Percentiles rank a stretch among this genome's conserved stretches.
Conservation (phyloP, 805 yeast species). For the Komagataella pseudopastoris region DNA sequence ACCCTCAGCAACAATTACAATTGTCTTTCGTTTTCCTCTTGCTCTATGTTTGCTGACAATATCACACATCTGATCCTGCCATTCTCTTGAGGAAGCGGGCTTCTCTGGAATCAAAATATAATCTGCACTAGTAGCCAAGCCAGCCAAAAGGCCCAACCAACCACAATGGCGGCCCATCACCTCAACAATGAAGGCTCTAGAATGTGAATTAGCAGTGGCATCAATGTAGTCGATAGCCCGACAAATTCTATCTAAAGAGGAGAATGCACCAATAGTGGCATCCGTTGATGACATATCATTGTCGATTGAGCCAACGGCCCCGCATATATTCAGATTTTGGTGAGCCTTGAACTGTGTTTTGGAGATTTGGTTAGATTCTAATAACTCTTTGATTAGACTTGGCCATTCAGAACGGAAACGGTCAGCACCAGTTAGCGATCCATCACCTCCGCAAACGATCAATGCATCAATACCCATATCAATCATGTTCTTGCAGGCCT, state of each 20-base stretch:
- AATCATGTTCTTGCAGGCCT: conserved; percentile 77
- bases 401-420: conserved; percentile 94
- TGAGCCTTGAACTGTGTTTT: conserved; percentile 45
- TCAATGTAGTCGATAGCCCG: conserved; percentile 93
- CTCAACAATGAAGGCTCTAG: conserved; percentile 94
- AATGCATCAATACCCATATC: conserved; percentile 85
- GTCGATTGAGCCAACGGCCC: conserved; percentile 93
- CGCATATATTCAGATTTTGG: conserved; percentile 73
- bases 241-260: conserved; percentile 86
- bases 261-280: conserved; percentile 91
- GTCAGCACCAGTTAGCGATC: conserved; percentile 96
- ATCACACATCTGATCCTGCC: conserved; percentile 71
- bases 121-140: conserved; percentile 94
- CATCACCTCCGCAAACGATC: conserved; percentile 97
- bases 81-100: conserved; percentile 61
- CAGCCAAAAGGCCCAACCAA: conserved; percentile 96
- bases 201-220: conserved; percentile 94
- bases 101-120: conserved; percentile 88
- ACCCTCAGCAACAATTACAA: conserved; percentile 97
- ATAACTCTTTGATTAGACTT: conserved; percentile 61
- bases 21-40: conserved; percentile 86
- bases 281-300: conserved; percentile 97
- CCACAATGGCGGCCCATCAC: conserved; percentile 99
- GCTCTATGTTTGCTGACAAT: conserved; percentile 70
- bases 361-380: conserved; percentile 39